phyloP scores from a whole-genome alignment of 352 stramenopile genomes.

The Plasmopara halstedii region DNA sequence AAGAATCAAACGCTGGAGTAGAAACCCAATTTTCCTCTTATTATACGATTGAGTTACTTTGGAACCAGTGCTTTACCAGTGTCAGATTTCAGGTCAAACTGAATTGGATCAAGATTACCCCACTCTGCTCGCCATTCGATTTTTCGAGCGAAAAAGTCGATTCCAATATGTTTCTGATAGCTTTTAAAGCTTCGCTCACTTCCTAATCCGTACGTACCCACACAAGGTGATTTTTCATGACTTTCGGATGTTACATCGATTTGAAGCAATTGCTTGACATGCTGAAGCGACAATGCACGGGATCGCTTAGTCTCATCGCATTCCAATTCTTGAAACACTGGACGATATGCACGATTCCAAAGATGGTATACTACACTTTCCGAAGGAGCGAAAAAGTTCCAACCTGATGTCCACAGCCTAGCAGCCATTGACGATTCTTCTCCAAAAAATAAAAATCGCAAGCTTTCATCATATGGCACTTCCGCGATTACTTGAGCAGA shows the following conservation, averaged over 20 bases:
- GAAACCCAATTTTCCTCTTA: too few species aligned
- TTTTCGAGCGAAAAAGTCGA: conserved; percentile 30
- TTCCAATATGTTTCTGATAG: conserved; percentile 47
- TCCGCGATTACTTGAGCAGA: conserved; percentile 36
- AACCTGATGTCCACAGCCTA: conserved; percentile 85
- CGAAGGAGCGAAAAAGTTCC: conserved; percentile 86
- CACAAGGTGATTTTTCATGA: neutral
- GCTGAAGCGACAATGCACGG: conserved; percentile 18
- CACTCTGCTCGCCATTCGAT: conserved; percentile 55
- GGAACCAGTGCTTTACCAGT: conserved; percentile 3
- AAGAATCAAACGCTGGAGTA: too few species aligned
- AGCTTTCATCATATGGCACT: conserved; percentile 79
- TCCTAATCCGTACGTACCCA: conserved; percentile 21
- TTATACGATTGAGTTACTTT: neutral
- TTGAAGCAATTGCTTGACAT: conserved; percentile 23
- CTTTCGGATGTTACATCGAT: conserved; percentile 1
- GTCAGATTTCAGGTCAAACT: conserved; percentile 38
- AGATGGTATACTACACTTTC: conserved; percentile 83
- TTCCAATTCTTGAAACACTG: conserved; percentile 68
- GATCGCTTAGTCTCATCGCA: conserved; percentile 19
- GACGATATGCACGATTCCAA: conserved; percentile 77
- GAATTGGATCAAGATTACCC: conserved; percentile 50
- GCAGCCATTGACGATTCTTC: conserved; percentile 90
- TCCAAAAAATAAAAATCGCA: conserved; percentile 91
- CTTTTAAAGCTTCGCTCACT: conserved; percentile 25